A percentile compares a stretch with the other conserved stretches of the same genome.
Conservation (phyloP, 208 protist genomes). For the Acanthamoeba triangularis region DNA sequence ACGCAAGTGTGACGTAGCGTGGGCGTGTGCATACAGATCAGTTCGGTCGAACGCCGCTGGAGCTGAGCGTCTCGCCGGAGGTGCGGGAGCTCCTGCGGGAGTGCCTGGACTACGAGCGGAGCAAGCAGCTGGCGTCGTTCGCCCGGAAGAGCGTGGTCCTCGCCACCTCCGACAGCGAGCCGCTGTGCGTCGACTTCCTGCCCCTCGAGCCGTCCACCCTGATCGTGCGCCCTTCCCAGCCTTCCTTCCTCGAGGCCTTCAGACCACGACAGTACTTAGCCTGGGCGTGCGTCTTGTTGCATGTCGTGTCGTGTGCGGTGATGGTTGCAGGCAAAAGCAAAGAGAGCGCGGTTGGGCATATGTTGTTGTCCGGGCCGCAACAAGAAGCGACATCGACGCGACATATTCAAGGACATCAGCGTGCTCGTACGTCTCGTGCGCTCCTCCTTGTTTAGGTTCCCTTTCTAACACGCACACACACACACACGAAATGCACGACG, state of each 20-base stretch:
- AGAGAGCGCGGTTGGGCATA: slow-evolving; percentile 12
- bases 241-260: neutral
- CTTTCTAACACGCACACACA: neutral
- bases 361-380: slow-evolving; percentile 58
- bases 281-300: neutral
- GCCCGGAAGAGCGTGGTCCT: neutral
- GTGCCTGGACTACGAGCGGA: slow-evolving; percentile 33
- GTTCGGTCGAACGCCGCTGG: slow-evolving; percentile 17
- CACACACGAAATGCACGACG: neutral
- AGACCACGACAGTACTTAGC: neutral
- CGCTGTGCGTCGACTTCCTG: slow-evolving; percentile 46
- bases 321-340: neutral
- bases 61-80: neutral
- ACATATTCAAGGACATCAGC: slow-evolving; percentile 13
- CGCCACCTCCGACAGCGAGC: slow-evolving; percentile 44
- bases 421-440: neutral
- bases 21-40: neutral
- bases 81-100: neutral
- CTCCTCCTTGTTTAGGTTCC: neutral
- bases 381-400: slow-evolving; percentile 50
- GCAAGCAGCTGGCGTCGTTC: slow-evolving; percentile 1
- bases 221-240: neutral
- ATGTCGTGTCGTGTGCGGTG: neutral
- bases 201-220: slow-evolving; percentile 5
- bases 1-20: neutral